Percentiles rank a stretch among this genome's conserved stretches.
Evolutionary conservation across 306 rosid species (phyloP).

Genomic region (Rosa chinensis): DNA sequence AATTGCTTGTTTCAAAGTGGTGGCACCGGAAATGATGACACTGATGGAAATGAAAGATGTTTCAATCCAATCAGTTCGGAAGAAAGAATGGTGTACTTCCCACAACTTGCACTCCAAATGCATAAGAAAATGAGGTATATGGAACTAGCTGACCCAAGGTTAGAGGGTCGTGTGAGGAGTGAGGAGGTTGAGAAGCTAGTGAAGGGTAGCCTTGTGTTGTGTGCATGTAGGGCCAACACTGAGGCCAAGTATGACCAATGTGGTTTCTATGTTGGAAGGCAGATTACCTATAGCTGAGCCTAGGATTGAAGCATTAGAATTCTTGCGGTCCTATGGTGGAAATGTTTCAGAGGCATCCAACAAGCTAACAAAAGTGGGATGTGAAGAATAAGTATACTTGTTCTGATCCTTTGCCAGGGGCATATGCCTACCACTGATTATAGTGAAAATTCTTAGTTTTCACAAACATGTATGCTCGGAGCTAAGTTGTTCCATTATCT

Average conservation of each 20-base stretch:
- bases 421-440: no score
- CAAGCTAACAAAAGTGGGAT: neutral
- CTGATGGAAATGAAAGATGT: neutral
- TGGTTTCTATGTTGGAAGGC: slow-evolving; percentile 29
- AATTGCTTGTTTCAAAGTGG: neutral
- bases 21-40: neutral
- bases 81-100: slow-evolving; percentile 2
- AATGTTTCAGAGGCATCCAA: neutral
- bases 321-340: slow-evolving; percentile 13
- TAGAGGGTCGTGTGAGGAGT: slow-evolving; percentile 15
- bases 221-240: slow-evolving; percentile 15
- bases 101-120: slow-evolving; percentile 23
- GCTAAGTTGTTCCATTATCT: no score
- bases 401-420: neutral
- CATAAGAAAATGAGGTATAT: slow-evolving; percentile 12
- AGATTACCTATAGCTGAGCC: slow-evolving; percentile 21
- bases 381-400: neutral
- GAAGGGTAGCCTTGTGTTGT: slow-evolving; percentile 21
- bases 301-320: slow-evolving; percentile 14
- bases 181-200: slow-evolving; percentile 22
- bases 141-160: slow-evolving; percentile 22
- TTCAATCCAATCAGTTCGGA: neutral
- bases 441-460: no score
- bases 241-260: slow-evolving; percentile 21
- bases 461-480: no score